Conservation (phyloP, 371 early-diverging fungal species). For the Choanephora cucurbitarum region DNA sequence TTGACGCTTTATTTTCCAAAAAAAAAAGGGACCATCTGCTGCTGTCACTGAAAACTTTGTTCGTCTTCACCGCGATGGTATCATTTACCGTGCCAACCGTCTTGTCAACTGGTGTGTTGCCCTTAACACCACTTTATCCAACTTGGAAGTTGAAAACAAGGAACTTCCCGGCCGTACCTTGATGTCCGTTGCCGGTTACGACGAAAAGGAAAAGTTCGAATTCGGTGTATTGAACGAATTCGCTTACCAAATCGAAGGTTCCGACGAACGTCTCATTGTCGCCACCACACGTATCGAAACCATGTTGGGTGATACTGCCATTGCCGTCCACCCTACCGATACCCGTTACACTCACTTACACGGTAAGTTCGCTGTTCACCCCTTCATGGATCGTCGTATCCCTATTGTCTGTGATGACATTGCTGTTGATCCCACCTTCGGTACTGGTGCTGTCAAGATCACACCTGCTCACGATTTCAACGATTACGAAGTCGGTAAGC, state of each 20-base stretch:
- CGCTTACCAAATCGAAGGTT: constrained; percentile 82
- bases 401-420: constrained; percentile 93
- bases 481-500: constrained; percentile 98
- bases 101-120: constrained; percentile 99
- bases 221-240: constrained; percentile 98
- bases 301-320: constrained; percentile 98
- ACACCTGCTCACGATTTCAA: constrained; percentile 99
- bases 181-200: constrained; percentile 90
- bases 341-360: constrained; percentile 86
- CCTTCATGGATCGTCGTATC: constrained; percentile 90
- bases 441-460: constrained; percentile 99
- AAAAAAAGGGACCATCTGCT: constrained; percentile 22
- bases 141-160: constrained; percentile 96
- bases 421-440: constrained; percentile 95
- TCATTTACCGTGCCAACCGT: constrained; percentile 96
- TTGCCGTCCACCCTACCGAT: constrained; percentile 93
- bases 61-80: constrained; percentile 93
- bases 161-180: constrained; percentile 88
- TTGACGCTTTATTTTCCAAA: background rate
- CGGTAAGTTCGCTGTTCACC: constrained; percentile 95
- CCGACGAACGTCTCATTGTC: constrained; percentile 89
- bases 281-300: constrained; percentile 99
- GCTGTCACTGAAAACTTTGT: constrained; percentile 98
- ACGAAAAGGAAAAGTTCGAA: constrained; percentile 89
- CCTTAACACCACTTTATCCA: constrained; percentile 97